Evolutionary conservation across 2,329 filamentous ascomycete species (phyloP).

Genomic region (Macrophomina phaseolina): DNA sequence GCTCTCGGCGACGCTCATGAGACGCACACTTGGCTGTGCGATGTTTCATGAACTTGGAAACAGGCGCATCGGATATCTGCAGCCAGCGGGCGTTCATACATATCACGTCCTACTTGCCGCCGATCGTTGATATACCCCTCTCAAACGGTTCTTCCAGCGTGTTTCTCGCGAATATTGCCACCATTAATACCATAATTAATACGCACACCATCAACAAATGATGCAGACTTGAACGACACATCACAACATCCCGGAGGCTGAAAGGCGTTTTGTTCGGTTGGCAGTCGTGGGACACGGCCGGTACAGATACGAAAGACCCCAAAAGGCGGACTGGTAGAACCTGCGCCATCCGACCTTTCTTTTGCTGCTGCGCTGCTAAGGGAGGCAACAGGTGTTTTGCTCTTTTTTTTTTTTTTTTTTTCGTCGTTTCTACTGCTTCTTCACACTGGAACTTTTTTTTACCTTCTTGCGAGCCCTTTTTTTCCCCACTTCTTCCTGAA

Average conservation of each 20-base stretch:
- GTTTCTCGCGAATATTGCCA: conserved; percentile 25
- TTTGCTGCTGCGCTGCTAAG: conserved; percentile 27
- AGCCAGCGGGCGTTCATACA: conserved; percentile 6
- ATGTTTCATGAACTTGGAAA: conserved; percentile 20
- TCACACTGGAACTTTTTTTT: conserved; percentile 14
- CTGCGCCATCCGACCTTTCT: conserved; percentile 28
- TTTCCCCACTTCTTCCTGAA: conserved; percentile 7
- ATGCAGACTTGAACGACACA: conserved; percentile 25
- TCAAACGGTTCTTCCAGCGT: conserved; percentile 26
- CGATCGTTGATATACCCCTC: conserved; percentile 27
- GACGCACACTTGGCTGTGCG: conserved; percentile 1
- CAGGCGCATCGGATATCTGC: conserved; percentile 8
- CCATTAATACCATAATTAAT: conserved; percentile 25
- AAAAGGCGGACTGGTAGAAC: conserved; percentile 28
- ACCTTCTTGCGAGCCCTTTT: conserved; percentile 11
- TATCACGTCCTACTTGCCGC: conserved; percentile 19
- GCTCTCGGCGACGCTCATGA: conserved; percentile 12
- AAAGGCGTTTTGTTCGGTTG: conserved; percentile 28
- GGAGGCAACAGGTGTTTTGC: conserved; percentile 23
- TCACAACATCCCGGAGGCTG: conserved; percentile 26
- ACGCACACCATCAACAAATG: conserved; percentile 19
- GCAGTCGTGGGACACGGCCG: conserved; percentile 27
- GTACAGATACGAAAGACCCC: conserved; percentile 27
- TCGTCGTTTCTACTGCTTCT: conserved; percentile 17
- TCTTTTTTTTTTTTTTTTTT: conserved; percentile 17